Base-by-base conservation (phyloP, 371 early-diverging fungal genomes). In the Parasitella parasitica region DNA sequence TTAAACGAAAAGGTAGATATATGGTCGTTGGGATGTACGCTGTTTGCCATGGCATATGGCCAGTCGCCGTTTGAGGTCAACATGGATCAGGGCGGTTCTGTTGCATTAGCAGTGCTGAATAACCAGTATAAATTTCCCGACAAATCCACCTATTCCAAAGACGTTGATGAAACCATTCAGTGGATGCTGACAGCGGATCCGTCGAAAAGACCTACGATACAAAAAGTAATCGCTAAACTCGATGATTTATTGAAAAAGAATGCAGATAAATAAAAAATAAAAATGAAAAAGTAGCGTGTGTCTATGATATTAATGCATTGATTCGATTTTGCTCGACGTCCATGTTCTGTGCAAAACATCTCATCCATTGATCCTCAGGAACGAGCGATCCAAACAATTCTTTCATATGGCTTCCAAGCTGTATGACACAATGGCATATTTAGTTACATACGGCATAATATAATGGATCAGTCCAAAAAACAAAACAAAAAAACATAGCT, bases 1-100 rank as follows among this genome's bases (percentile, higher is more conserved):
- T 54, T 91, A 18, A 82, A 84, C 52, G 87, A 86, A 67, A 83
- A 84, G 39, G 84, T 87, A 11, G 91, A 91, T 59, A 77, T 91
- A 13, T 91, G 89, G 89, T 85, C 91, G 8, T 68, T 91, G 9
- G 91, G 91, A 8, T 89, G 89, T 63, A 78, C 85, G 6, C 59
- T 89, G 28, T 91, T 82, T 63, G 86, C 88, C 0, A 82, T 91
- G 75, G 87, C 89, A 1, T 89, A 83, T 64, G 84, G 84, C 7
- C 64, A 74, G 26, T 86, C 88, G 24, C 91, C 91, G 1, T 91
- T 91, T 53, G 91, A 89, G 55, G 73, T 80, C 24, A 84, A 79
- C 26, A 59, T 75, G 54, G 82, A 76, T 57, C 84, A 83, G 46
- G 69, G 69, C 24, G 88, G 89, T 0, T 84, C 87, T 2, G 83